Evolutionary conservation across 2,329 filamentous ascomycete species (phyloP).

Genomic region (Akanthomyces uredinophilus): DNA sequence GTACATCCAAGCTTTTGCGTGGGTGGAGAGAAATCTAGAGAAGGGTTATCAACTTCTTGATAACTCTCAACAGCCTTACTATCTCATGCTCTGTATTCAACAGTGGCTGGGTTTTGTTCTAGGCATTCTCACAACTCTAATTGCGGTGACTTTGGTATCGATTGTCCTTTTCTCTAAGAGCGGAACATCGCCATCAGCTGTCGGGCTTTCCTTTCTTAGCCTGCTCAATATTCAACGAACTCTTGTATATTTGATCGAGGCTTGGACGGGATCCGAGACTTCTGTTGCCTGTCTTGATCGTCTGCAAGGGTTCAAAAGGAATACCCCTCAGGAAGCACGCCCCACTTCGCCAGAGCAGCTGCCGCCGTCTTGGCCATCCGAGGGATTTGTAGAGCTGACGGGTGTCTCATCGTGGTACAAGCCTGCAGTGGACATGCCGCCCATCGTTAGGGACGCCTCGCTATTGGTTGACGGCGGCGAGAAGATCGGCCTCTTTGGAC

Average conservation of each 20-base stretch:
- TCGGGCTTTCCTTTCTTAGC: not conserved
- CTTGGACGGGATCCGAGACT: not conserved
- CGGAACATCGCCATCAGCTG: not conserved
- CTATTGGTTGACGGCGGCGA: not conserved
- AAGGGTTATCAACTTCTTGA: slow-evolving; percentile 28
- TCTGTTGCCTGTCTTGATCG: not conserved
- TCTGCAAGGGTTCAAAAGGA: not conserved
- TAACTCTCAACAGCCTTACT: slow-evolving; percentile 25
- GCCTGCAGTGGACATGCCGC: not conserved
- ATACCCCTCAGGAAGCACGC: not conserved
- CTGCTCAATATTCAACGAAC: not conserved
- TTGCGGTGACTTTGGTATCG: slow-evolving; percentile 41
- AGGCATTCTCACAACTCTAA: slow-evolving; percentile 38
- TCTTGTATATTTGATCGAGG: not conserved
- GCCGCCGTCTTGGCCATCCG: not conserved
- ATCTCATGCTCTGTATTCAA: slow-evolving; percentile 44
- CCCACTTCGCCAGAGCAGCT: not conserved
- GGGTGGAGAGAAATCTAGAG: slow-evolving; percentile 20
- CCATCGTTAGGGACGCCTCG: not conserved
- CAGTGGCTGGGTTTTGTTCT: slow-evolving; percentile 44
- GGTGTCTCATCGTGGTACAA: not conserved
- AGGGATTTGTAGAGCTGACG: not conserved
- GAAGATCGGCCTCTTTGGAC: not conserved
- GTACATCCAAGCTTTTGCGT: slow-evolving; percentile 32
- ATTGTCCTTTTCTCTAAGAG: slow-evolving; percentile 25